A percentile compares a stretch with the other conserved stretches of the same genome.
These are phyloP conservation scores for Colletotrichum liaoningense DNA, from an alignment of 2,329 filamentous ascomycete genomes.

Conservation along the genomic window DNA sequence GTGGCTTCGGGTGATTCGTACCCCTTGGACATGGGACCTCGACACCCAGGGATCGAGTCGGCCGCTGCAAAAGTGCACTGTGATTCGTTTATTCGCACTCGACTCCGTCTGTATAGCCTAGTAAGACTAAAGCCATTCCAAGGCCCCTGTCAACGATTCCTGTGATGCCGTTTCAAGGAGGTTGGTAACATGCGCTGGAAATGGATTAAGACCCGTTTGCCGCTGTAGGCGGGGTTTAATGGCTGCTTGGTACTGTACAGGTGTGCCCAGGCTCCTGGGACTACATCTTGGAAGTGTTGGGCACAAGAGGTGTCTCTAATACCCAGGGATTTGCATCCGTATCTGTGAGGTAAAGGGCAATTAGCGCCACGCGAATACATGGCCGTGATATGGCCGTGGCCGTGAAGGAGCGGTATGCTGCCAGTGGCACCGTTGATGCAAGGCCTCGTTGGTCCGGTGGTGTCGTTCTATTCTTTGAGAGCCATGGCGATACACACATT, in stretches of 20 bases:
- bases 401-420: neutral
- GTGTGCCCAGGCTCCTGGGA: constrained; percentile 20
- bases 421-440: neutral
- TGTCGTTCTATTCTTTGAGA: neutral
- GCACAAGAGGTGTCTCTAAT: neutral
- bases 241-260: constrained; percentile 10
- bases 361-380: constrained; percentile 8
- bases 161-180: neutral
- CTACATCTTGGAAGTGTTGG: neutral
- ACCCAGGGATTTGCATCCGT: neutral
- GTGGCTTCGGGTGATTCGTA: neutral
- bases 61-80: neutral
- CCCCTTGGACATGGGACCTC: neutral
- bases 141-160: neutral
- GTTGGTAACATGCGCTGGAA: neutral
- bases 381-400: neutral
- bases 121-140: neutral
- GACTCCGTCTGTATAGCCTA: neutral
- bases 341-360: neutral
- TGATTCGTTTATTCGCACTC: neutral
- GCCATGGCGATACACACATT: neutral
- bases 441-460: neutral
- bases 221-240: neutral
- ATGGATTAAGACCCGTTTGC: neutral
- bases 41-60: neutral